Conservation (phyloP, 2,329 filamentous ascomycete species). For the Exophiala bonariae region DNA sequence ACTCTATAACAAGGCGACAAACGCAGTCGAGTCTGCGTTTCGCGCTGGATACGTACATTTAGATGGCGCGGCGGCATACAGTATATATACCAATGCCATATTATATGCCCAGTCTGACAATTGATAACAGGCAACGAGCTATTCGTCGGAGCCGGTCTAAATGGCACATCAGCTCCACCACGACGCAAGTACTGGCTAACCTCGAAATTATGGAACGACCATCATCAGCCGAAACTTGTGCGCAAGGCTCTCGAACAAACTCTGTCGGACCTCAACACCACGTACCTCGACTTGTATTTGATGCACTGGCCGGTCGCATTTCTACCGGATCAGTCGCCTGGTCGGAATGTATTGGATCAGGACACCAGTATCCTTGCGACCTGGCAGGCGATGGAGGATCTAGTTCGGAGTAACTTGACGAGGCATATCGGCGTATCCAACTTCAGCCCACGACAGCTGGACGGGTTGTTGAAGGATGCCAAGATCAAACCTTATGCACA, state of each 20-base stretch:
- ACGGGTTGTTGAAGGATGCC: constrained; percentile 29
- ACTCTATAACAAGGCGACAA: constrained; percentile 20
- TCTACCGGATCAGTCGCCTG: constrained; percentile 29
- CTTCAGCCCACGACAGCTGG: constrained; percentile 32
- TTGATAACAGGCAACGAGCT: constrained; percentile 59
- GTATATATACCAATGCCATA: constrained; percentile 18
- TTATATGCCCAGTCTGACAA: too few relatives aligned
- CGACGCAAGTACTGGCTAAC: constrained; percentile 70
- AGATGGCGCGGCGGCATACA: constrained; percentile 38
- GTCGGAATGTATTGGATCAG: constrained; percentile 30
- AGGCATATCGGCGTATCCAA: constrained; percentile 67
- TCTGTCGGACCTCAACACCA: constrained; percentile 39
- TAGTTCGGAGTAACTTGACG: constrained; percentile 55
- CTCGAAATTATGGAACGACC: constrained; percentile 79
- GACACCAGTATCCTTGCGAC: constrained; percentile 39
- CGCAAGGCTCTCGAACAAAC: constrained; percentile 51
- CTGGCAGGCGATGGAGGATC: constrained; percentile 65
- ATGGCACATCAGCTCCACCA: constrained; percentile 56
- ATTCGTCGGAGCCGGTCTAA: constrained; percentile 66
- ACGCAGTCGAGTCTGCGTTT: constrained; percentile 36
- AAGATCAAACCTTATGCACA: constrained; percentile 33
- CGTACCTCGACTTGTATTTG: constrained; percentile 47
- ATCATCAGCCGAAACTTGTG: constrained; percentile 63
- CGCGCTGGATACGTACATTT: constrained; percentile 40
- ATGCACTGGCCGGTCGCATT: constrained; percentile 45